phyloP scores from a whole-genome alignment of 176 grass and related monocot species.

The Phoenix roebelenii region DNA sequence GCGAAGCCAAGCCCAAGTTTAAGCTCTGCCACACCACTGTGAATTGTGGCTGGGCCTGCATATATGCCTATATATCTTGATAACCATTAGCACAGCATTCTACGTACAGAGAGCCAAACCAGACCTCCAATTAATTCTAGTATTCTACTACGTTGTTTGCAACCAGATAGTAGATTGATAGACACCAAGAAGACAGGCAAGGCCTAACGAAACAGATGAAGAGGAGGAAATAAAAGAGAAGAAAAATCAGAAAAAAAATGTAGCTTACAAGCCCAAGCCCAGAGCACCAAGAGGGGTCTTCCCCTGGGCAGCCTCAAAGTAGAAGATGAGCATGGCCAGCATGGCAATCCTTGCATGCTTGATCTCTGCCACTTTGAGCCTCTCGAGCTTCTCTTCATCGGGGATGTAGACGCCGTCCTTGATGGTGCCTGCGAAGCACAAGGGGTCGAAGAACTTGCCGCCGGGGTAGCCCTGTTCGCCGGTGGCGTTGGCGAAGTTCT shows the following conservation, averaged over 20 bases:
- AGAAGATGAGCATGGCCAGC: conserved; percentile 98
- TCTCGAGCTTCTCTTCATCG: conserved; percentile 75
- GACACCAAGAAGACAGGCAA: no score
- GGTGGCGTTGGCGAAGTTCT: conserved; percentile 90
- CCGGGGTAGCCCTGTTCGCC: conserved; percentile 91
- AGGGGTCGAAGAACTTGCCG: conserved; percentile 98
- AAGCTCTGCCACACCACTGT: no score
- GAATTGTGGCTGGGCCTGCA: no score
- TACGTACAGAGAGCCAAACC: no score
- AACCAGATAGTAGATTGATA: no score
- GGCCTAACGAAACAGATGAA: no score
- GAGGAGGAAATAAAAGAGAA: no score
- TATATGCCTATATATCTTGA: no score
- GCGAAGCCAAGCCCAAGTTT: no score
- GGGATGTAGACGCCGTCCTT: conserved; percentile 70
- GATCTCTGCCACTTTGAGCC: conserved; percentile 94
- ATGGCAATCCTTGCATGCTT: conserved; percentile 91
- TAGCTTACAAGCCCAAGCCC: conserved; percentile 55
- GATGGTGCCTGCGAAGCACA: conserved; percentile 47
- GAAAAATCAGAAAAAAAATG: conserved; percentile 1
- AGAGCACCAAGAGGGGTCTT: conserved; percentile 89
- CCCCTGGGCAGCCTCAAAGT: conserved; percentile 97
- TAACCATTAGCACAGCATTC: no score
- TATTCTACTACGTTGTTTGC: no score
- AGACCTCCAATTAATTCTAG: no score